Percentiles rank a stretch among this genome's conserved stretches.
These are phyloP conservation scores for Lichtheimia ornata DNA, from an alignment of 371 early-diverging fungal species.

Conservation along the genomic window DNA sequence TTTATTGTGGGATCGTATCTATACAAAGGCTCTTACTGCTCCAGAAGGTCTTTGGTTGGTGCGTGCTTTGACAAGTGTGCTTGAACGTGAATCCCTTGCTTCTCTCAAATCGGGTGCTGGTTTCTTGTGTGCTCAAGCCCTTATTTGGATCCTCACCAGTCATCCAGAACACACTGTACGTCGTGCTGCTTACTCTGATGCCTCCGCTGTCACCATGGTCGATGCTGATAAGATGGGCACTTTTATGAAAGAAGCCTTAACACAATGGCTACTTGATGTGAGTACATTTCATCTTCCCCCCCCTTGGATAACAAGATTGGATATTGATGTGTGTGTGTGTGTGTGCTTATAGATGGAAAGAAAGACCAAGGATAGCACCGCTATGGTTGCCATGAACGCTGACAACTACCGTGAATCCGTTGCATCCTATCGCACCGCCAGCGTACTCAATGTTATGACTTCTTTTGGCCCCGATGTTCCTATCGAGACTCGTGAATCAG, in stretches of 20 bases:
- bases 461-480: slow-evolving; percentile 39
- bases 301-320: not conserved
- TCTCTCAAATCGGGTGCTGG: slow-evolving; percentile 42
- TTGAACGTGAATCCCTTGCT: slow-evolving; percentile 30
- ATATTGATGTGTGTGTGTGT: slow-evolving; percentile 2
- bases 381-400: slow-evolving; percentile 50
- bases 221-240: slow-evolving; percentile 39
- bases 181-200: slow-evolving; percentile 49
- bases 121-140: slow-evolving; percentile 40
- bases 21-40: slow-evolving; percentile 67
- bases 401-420: slow-evolving; percentile 50
- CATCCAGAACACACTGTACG: slow-evolving; percentile 56
- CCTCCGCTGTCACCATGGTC: slow-evolving; percentile 35
- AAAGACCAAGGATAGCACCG: slow-evolving; percentile 55
- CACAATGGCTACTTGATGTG: slow-evolving; percentile 59
- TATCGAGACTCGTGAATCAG: slow-evolving; percentile 40
- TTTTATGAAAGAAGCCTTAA: slow-evolving; percentile 50
- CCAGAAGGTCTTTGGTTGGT: slow-evolving; percentile 79
- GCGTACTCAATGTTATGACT: slow-evolving; percentile 68
- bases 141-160: slow-evolving; percentile 56
- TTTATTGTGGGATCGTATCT: slow-evolving; percentile 81
- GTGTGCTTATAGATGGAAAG: slow-evolving; percentile 34
- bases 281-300: slow-evolving; percentile 9
- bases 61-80: slow-evolving; percentile 58
- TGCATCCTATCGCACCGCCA: slow-evolving; percentile 54